Percentiles rank a stretch among this genome's conserved stretches.
Conservation (phyloP, 371 early-diverging fungal species). For the Batkoa obscura region DNA sequence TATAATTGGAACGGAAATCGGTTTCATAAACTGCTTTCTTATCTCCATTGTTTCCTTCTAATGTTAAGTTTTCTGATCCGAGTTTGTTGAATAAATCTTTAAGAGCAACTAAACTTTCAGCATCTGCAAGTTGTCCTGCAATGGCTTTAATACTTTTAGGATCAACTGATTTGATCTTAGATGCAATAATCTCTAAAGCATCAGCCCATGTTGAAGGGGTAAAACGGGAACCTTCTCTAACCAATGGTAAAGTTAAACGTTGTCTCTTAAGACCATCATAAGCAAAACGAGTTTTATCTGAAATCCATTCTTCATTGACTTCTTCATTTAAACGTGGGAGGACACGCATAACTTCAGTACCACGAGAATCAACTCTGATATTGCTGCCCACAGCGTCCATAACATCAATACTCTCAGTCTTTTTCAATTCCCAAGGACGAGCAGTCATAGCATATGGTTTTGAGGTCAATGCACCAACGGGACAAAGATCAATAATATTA, state of each 20-base stretch:
- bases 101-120: slow-evolving; percentile 43
- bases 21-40: slow-evolving; percentile 33
- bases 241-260: slow-evolving; percentile 77
- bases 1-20: slow-evolving; percentile 82
- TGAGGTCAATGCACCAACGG: slow-evolving; percentile 92
- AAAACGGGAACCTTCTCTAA: slow-evolving; percentile 68
- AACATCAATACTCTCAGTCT: slow-evolving; percentile 89
- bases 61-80: slow-evolving; percentile 64
- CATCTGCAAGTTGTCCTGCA: slow-evolving; percentile 89
- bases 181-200: slow-evolving; percentile 56
- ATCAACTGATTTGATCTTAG: slow-evolving; percentile 29
- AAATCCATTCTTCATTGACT: slow-evolving; percentile 96
- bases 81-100: slow-evolving; percentile 82
- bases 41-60: slow-evolving; percentile 43
- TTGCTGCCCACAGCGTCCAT: slow-evolving; percentile 85
- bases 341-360: slow-evolving; percentile 90
- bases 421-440: slow-evolving; percentile 94
- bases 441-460: slow-evolving; percentile 90
- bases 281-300: slow-evolving; percentile 91
- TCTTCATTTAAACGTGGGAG: slow-evolving; percentile 89
- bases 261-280: slow-evolving; percentile 91
- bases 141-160: slow-evolving; percentile 56
- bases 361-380: slow-evolving; percentile 91
- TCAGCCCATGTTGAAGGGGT: slow-evolving; percentile 72
- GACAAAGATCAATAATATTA: slow-evolving; percentile 93